A percentile compares a stretch with the other conserved stretches of the same genome.
These are phyloP conservation scores for Chlamydomonas sp. DNA, from an alignment of 139 green algal genomes.

Conservation along the genomic window DNA sequence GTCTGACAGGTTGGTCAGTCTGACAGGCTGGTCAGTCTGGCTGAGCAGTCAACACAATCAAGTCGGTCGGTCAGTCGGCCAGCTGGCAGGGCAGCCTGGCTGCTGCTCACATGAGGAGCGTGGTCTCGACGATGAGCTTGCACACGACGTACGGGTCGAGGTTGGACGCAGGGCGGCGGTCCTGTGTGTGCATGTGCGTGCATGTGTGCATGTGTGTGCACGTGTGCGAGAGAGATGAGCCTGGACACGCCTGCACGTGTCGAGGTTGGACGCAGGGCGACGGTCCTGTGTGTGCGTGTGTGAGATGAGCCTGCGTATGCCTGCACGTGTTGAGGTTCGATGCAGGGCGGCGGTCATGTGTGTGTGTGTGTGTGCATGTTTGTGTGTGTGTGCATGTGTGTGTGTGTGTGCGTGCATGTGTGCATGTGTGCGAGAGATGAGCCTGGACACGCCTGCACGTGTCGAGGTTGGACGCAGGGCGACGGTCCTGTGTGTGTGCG, in stretches of 20 bases:
- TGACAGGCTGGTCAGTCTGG: too few species aligned
- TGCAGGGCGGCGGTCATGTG: not conserved
- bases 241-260: not conserved
- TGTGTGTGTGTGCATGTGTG: not conserved
- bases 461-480: not conserved
- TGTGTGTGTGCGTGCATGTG: not conserved
- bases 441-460: not conserved
- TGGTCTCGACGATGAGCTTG: too few species aligned
- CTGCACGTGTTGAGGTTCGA: conserved; percentile 25
- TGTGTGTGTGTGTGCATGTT: not conserved
- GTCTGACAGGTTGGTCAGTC: too few species aligned
- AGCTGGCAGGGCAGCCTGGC: too few species aligned
- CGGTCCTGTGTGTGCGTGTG: conserved; percentile 14
- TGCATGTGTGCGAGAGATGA: not conserved
- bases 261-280: not conserved
- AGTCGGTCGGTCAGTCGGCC: too few species aligned
- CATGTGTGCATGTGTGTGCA: conserved; percentile 24
- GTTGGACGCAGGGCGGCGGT: conserved; percentile 91
- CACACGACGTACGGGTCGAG: conserved; percentile 85
- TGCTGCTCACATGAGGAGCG: too few species aligned
- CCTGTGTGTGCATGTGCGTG: conserved; percentile 90
- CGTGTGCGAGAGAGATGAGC: not conserved
- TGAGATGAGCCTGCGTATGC: conserved; percentile 96
- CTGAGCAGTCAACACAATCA: too few species aligned
- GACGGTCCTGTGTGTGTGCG: not conserved